Conservation (phyloP, 345 rosid species). For the Arabis alpina region DNA sequence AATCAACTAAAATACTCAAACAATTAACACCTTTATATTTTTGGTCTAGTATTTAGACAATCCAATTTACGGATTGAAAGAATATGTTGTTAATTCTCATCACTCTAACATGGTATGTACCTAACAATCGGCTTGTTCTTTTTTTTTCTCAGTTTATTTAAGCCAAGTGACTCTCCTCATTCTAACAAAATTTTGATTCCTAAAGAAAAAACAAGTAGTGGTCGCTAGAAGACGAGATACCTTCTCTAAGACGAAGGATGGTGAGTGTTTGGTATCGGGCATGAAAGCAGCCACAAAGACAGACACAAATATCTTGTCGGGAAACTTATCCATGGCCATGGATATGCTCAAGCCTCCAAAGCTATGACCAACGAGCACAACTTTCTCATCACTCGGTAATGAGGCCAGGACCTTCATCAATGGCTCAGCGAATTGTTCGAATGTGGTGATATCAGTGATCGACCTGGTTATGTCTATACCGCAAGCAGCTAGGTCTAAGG, state of each 20-base stretch:
- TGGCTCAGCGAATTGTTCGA: conserved; percentile 53
- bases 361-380: conserved; percentile 74
- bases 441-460: conserved; percentile 51
- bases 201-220: neutral
- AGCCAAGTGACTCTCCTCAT: too few relatives aligned
- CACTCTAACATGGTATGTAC: too few relatives aligned
- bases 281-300: conserved; percentile 39
- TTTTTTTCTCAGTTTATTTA: too few relatives aligned
- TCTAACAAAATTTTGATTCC: too few relatives aligned
- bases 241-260: conserved; percentile 23
- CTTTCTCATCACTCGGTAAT: conserved; percentile 46
- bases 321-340: conserved; percentile 49
- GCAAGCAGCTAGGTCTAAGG: conserved; percentile 54
- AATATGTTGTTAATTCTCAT: too few relatives aligned
- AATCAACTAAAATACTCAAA: too few relatives aligned
- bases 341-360: conserved; percentile 64
- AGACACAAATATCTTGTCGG: conserved; percentile 26
- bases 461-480: conserved; percentile 48
- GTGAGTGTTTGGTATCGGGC: conserved; percentile 41
- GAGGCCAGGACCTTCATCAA: conserved; percentile 47
- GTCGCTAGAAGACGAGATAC: neutral
- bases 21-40: too few relatives aligned
- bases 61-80: too few relatives aligned
- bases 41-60: too few relatives aligned
- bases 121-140: too few relatives aligned